A percentile compares a stretch with the other conserved stretches of the same genome.
Evolutionary conservation across 73 alveolate species (phyloP).

Genomic region (Durusdinium trenchii): DNA sequence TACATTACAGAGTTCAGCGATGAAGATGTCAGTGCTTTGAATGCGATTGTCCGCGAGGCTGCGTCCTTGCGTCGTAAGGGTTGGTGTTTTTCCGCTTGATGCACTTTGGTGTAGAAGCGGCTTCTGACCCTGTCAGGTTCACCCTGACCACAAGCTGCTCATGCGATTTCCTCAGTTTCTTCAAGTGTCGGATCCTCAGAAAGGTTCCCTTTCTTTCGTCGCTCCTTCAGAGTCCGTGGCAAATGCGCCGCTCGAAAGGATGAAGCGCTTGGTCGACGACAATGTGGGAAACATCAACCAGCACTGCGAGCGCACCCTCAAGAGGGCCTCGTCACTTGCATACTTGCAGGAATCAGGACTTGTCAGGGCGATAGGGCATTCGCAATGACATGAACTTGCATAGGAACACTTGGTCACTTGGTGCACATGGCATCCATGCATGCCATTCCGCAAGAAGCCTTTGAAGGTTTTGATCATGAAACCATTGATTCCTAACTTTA

Average conservation of each 20-base stretch:
- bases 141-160: constrained; percentile 71
- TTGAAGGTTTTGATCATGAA: too few relatives aligned
- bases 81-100: too few relatives aligned
- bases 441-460: too few relatives aligned
- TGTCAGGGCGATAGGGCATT: too few relatives aligned
- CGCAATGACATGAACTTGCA: too few relatives aligned
- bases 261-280: constrained; percentile 66
- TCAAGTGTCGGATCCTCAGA: constrained; percentile 44
- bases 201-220: not conserved
- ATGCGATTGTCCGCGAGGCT: constrained; percentile 67
- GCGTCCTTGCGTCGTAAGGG: not conserved
- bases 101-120: too few relatives aligned
- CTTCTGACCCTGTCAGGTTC: constrained; percentile 56
- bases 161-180: constrained; percentile 75
- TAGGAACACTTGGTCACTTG: too few relatives aligned
- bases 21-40: constrained; percentile 32
- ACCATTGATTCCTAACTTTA: too few relatives aligned
- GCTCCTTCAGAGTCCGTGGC: not conserved
- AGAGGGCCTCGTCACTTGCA: not conserved
- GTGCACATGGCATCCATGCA: too few relatives aligned
- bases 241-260: too few relatives aligned
- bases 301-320: constrained; percentile 50
- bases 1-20: constrained; percentile 57
- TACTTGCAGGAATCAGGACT: too few relatives aligned
- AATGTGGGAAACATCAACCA: constrained; percentile 84